Evolutionary conservation across 192 early-diverging fungal genomes (phyloP).

Genomic region (Coemansia sp.): DNA sequence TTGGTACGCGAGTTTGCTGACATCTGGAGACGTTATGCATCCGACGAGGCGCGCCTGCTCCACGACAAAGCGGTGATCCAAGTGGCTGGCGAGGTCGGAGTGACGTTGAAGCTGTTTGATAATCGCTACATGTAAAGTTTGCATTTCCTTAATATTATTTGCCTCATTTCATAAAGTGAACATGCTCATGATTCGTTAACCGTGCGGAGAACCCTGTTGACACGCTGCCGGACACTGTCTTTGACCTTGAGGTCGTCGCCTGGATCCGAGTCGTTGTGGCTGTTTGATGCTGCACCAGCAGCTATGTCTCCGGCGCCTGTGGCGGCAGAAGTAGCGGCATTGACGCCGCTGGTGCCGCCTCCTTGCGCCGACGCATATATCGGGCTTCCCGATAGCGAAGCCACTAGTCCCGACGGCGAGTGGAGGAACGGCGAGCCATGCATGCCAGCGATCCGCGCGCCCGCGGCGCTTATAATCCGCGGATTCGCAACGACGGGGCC

Average conservation of each 20-base stretch:
- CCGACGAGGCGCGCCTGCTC: constrained; percentile 36
- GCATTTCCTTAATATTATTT: not conserved
- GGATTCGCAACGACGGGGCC: constrained; percentile 21
- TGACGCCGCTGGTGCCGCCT: no score
- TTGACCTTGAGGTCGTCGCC: constrained; percentile 45
- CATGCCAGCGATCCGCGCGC: constrained; percentile 10
- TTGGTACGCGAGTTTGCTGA: constrained; percentile 57
- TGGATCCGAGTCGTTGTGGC: not conserved
- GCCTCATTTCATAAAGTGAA: not conserved
- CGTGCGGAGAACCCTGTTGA: constrained; percentile 45
- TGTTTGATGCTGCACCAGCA: constrained; percentile 2
- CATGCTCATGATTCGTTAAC: constrained; percentile 46
- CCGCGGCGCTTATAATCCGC: constrained; percentile 19
- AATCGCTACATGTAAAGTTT: constrained; percentile 24
- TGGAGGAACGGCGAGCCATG: constrained; percentile 8
- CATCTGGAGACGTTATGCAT: constrained; percentile 57
- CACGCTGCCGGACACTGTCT: constrained; percentile 53
- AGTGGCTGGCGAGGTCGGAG: constrained; percentile 42
- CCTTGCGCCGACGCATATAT: not conserved
- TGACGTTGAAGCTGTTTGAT: constrained; percentile 34
- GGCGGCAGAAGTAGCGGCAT: not conserved
- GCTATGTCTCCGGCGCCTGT: not conserved
- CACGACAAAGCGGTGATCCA: constrained; percentile 33
- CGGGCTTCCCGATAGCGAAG: not conserved
- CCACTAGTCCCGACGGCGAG: constrained; percentile 8